Base-by-base conservation (phyloP, 176 grass and related monocot genomes). In the Eleusine coracana region DNA sequence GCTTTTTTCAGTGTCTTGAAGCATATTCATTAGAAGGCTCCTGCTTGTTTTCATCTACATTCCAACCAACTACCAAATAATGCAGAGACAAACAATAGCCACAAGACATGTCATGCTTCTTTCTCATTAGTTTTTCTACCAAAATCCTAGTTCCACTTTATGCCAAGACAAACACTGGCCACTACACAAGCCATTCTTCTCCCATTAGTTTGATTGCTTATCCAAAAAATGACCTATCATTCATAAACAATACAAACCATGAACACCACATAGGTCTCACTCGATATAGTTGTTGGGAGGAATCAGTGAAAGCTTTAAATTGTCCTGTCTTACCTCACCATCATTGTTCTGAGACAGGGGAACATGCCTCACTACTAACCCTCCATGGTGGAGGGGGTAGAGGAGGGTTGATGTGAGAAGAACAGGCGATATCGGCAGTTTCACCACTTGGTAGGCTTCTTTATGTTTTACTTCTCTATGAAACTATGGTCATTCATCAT, bases 331-430 rank as follows among this genome's bases (percentile, higher is more conserved):
- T 87, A 80, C 84, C 76, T 86, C 88, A 62, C 52, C 88, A 90
- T 90, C 88, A 90, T 90, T 90, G 88, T 90, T 80, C 88, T 90
- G 80, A 90, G 88, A 90, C 88, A 90, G 88, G 88, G 74, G 88
- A 90, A 90, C 88, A 90, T 90, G 80, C 88, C 88, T 90, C 88
- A 87, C 88, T 90, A 90, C 88, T 90, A 75, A 80, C 88, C 83
- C 88, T 87, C 88, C 84, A 80, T 74, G 75, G 37, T 69, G 80
- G 80, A 83, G 88, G 88, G 51, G 75, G 88, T 90, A 90, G 88
- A 90, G 84, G 88, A 90, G 88, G 88, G 63, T 90, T 90, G 88
- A 90, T 90, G 84, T 90, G 88, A 90, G 80, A 90, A 90, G 88
- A 90, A 90, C 88, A 87, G 75, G 67, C 75, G 84, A 80, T 90